Evolutionary conservation across 345 rosid species (phyloP).

Genomic region (Eucalyptus tenuipes): DNA sequence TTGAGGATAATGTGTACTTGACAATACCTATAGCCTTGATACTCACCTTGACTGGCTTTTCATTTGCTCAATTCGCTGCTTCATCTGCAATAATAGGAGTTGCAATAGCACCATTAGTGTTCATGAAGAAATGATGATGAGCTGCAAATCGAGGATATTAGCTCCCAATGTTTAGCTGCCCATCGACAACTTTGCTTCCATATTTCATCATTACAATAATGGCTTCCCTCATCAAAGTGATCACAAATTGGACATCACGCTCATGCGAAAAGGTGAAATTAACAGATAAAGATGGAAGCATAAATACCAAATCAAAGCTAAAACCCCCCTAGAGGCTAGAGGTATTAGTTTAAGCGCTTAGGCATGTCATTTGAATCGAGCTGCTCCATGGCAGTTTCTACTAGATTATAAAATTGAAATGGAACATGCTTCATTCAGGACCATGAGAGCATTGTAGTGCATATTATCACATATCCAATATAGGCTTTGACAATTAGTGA

Average conservation of each 20-base stretch:
- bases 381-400: not conserved
- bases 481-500: not conserved
- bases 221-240: not conserved
- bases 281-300: not conserved
- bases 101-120: not conserved
- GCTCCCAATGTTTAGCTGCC: not conserved
- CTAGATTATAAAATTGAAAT: not conserved
- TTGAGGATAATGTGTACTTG: not conserved
- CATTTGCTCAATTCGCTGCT: slow-evolving; percentile 2
- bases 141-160: not conserved
- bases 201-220: not conserved
- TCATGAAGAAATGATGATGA: not conserved
- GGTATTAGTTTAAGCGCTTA: not conserved
- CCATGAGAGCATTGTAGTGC: not conserved
- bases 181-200: not conserved
- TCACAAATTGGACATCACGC: not conserved
- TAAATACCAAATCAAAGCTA: not conserved
- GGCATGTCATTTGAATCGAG: not conserved
- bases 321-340: not conserved
- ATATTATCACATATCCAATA: not conserved
- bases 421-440: not conserved
- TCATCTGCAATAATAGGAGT: slow-evolving; percentile 27
- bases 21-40: not conserved
- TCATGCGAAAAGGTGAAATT: not conserved
- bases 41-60: slow-evolving; percentile 41